Evolutionary conservation across 176 grass and related monocot genomes (phyloP).

Genomic region (Oryza glaberrima): DNA sequence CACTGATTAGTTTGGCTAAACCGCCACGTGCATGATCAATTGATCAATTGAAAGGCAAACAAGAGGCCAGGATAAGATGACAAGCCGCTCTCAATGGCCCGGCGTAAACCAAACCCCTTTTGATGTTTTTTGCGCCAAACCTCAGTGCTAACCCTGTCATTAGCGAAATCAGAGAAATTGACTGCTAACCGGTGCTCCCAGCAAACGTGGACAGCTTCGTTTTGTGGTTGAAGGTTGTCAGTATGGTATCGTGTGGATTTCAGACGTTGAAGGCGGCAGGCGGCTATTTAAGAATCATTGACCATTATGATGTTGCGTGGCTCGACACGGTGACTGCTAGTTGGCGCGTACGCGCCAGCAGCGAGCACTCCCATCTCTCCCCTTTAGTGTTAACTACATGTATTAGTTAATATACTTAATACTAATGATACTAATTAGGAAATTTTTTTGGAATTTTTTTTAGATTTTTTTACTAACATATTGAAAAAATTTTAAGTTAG

Average conservation of each 20-base stretch:
- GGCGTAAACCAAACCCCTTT: neutral
- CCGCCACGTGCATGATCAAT: too few relatives aligned
- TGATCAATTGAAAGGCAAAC: too few relatives aligned
- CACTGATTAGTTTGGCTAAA: neutral
- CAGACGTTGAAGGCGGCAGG: neutral
- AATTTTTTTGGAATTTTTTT: too few relatives aligned
- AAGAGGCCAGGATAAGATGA: neutral
- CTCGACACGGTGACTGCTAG: too few relatives aligned
- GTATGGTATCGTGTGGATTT: neutral
- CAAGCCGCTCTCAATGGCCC: neutral
- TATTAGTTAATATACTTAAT: too few relatives aligned
- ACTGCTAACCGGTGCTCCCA: neutral
- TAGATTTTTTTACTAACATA: too few relatives aligned
- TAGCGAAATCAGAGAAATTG: neutral
- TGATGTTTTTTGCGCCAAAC: neutral
- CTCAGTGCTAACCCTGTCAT: neutral
- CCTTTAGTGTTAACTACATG: too few relatives aligned
- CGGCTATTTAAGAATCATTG: neutral
- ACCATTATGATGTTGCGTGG: too few relatives aligned
- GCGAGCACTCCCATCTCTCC: too few relatives aligned
- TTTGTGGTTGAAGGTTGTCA: neutral
- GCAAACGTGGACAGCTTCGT: neutral
- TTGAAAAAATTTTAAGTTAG: too few relatives aligned
- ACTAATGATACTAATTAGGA: too few relatives aligned
- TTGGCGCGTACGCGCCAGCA: too few relatives aligned